A percentile compares a stretch with the other conserved stretches of the same genome.
These are phyloP conservation scores for Cicer yamashitae DNA, from an alignment of 306 rosid species.

Conservation along the genomic window DNA sequence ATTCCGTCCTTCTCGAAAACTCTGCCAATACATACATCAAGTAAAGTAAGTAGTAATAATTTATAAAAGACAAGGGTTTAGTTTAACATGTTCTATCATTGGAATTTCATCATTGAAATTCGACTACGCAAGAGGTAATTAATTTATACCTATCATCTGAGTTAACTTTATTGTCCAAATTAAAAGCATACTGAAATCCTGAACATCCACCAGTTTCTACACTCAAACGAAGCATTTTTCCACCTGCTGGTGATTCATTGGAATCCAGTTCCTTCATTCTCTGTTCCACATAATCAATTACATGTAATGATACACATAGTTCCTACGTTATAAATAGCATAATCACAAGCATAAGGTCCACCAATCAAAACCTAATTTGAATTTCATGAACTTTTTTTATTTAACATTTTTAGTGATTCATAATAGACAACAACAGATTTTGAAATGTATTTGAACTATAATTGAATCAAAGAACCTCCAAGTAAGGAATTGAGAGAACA, in stretches of 20 bases:
- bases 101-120: background rate
- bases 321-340: background rate
- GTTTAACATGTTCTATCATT: constrained; percentile 1
- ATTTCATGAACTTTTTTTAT: background rate
- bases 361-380: constrained; percentile 21
- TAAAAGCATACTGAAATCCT: constrained; percentile 92
- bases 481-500: background rate
- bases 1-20: constrained; percentile 82
- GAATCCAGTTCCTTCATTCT: constrained; percentile 77
- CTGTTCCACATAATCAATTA: constrained; percentile 50
- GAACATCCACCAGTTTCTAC: constrained; percentile 99
- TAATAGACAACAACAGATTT: background rate
- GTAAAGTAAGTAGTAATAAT: constrained; percentile 21
- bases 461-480: background rate
- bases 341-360: constrained; percentile 8
- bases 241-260: constrained; percentile 52
- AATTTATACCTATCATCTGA: constrained; percentile 75
- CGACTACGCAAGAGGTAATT: background rate
- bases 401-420: background rate
- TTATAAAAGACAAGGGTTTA: background rate
- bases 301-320: constrained; percentile 1
- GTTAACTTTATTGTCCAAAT: constrained; percentile 69
- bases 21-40: constrained; percentile 51
- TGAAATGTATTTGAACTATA: constrained; percentile 3
- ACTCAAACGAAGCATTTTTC: constrained; percentile 78